Conservation (phyloP, 371 early-diverging fungal species). For the Parasitella parasitica region DNA sequence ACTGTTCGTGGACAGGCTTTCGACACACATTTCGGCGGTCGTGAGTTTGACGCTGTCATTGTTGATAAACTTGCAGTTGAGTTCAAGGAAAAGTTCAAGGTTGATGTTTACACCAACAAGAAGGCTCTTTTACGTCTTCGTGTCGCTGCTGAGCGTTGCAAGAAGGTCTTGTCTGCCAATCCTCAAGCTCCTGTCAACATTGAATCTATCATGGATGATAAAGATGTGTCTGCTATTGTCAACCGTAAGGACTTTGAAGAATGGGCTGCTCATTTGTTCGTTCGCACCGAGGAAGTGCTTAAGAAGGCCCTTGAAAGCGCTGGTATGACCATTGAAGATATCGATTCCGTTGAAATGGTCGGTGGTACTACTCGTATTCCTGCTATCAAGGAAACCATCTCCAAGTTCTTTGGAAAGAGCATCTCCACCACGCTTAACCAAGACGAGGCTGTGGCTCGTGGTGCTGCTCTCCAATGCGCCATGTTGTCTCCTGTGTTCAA, state of each 20-base stretch:
- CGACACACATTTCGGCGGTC: slow-evolving; percentile 93
- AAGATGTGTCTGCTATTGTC: slow-evolving; percentile 85
- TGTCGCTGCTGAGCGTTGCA: slow-evolving; percentile 91
- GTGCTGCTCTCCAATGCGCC: slow-evolving; percentile 96
- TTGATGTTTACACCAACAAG: slow-evolving; percentile 85
- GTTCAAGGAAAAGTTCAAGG: slow-evolving; percentile 93
- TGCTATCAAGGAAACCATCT: slow-evolving; percentile 84
- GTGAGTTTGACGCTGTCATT: slow-evolving; percentile 91
- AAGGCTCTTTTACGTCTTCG: slow-evolving; percentile 93
- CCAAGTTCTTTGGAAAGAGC: slow-evolving; percentile 82
- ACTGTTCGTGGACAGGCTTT: slow-evolving; percentile 88
- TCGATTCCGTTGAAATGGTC: slow-evolving; percentile 91
- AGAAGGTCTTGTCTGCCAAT: slow-evolving; percentile 96
- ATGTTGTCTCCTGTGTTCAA: slow-evolving; percentile 97
- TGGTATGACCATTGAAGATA: slow-evolving; percentile 74
- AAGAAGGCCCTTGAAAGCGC: slow-evolving; percentile 79
- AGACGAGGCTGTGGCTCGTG: slow-evolving; percentile 96
- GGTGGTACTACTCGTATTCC: slow-evolving; percentile 96
- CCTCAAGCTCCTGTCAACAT: slow-evolving; percentile 88
- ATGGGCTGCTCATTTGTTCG: slow-evolving; percentile 73
- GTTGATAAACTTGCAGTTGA: slow-evolving; percentile 81
- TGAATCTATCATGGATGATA: slow-evolving; percentile 94
- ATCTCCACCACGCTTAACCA: slow-evolving; percentile 94
- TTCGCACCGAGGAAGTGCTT: slow-evolving; percentile 74
- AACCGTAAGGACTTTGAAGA: slow-evolving; percentile 85